Base-by-base conservation (phyloP, 2,329 filamentous ascomycete species). In the Talaromyces sp. region DNA sequence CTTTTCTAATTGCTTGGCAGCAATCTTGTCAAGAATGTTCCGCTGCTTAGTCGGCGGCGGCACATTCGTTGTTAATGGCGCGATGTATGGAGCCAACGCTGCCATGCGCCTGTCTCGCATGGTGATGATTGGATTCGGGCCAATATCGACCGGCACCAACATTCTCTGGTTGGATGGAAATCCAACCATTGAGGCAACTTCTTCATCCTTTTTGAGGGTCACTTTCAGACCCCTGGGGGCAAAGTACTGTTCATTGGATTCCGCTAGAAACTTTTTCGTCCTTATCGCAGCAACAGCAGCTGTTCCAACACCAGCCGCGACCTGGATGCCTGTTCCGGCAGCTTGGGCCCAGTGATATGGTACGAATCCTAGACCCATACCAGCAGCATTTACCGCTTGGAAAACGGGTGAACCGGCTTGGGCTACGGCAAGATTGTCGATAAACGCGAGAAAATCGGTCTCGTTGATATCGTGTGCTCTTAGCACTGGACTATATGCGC, bases 371-470 rank as follows among this genome's bases (percentile, higher is more conserved):
- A 66, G 15, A 19, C 61, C 59, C 15, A 30, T 42, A 15, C 64
- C 57, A 15, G 56, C 61, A 2, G 56, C 53, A 19, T 65, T 49
- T 8, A 60, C 28, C 7, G 51, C 58, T 52, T 59, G 39, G 49
- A 66, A 57, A 7, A 62, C 51, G 4, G 64, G 63, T 2, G 61
- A 57, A 19, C 61, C 61, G 8, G 63, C 59, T 28, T 54, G 61
- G 1, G 61, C 64, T 2, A 66, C 57, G n/a, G 28, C 27, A 1
- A 65, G 47, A 10, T 57, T 63, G 58, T 66, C 64, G 25, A 66
- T 61, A 36, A 66, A 66, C 2, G 54, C 61, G n/a, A 65, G 42
- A 32, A 66, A 65, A 3, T 63, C 54, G 6, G 42, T 22, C 30
- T 60, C 55, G 25, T 60, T 5, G 9, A 66, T 63, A 19, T 56